phyloP scores from a whole-genome alignment of 1,139 yeast genomes.

The Torulaspora pretoriensis region DNA sequence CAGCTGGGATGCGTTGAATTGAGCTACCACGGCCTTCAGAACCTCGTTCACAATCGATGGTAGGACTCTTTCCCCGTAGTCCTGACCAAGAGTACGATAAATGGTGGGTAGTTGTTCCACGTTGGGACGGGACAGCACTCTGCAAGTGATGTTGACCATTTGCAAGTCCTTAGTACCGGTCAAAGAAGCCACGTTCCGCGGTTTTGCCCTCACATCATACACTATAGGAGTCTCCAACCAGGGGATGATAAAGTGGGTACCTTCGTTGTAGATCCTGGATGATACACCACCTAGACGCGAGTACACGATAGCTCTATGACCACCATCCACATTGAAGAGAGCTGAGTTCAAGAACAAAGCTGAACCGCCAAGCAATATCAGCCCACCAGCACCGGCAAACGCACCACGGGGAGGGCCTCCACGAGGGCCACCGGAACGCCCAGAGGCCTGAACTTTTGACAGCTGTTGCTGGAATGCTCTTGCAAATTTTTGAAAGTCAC shows the following conservation, averaged over 20 bases:
- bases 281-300: conserved; percentile 85
- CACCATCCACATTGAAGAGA: conserved; percentile 95
- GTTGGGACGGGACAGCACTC: conserved; percentile 91
- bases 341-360: conserved; percentile 66
- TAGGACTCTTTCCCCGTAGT: conserved; percentile 92
- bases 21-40: conserved; percentile 93
- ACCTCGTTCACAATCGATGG: conserved; percentile 96
- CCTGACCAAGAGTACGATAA: conserved; percentile 86
- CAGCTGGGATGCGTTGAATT: conserved; percentile 94
- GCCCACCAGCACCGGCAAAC: conserved; percentile 77
- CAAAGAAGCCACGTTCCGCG: conserved; percentile 93
- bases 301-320: conserved; percentile 94
- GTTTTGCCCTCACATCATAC: conserved; percentile 95
- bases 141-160: conserved; percentile 97
- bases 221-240: conserved; percentile 93
- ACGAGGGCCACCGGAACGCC: conserved; percentile 35
- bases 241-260: conserved; percentile 91
- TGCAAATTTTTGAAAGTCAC: conserved; percentile 35
- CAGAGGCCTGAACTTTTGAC: conserved; percentile 25
- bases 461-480: conserved; percentile 33
- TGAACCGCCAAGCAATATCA: conserved; percentile 68
- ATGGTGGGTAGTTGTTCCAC: conserved; percentile 72
- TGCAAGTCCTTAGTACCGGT: conserved; percentile 98
- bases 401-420: conserved; percentile 52
- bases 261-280: conserved; percentile 83